Evolutionary conservation across 306 rosid genomes (phyloP).

Genomic region (Glycine latifolia): DNA sequence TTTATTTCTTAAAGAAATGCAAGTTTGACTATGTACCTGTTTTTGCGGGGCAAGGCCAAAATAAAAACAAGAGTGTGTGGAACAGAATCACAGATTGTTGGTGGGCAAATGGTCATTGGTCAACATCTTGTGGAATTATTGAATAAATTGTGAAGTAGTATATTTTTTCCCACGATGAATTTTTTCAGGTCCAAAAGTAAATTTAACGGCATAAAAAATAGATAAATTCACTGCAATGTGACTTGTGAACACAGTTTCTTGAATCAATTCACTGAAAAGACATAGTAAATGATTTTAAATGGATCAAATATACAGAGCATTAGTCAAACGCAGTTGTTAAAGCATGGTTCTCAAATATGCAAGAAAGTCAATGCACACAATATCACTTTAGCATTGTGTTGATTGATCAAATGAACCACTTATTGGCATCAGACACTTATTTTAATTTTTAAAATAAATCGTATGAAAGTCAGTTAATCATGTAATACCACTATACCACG

Average conservation of each 20-base stretch:
- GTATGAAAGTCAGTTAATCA: too few relatives aligned
- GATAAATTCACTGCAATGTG: too few relatives aligned
- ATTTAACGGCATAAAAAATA: background rate
- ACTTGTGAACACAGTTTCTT: background rate
- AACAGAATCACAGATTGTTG: background rate
- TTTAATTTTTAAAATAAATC: too few relatives aligned
- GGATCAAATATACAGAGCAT: background rate
- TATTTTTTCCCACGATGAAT: background rate
- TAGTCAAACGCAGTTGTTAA: background rate
- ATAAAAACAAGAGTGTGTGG: background rate
- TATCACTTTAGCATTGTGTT: too few relatives aligned
- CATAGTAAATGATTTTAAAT: background rate
- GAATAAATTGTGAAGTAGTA: background rate
- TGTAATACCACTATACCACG: too few relatives aligned
- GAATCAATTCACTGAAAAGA: background rate
- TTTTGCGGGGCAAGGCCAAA: conserved; percentile 23
- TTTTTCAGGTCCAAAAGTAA: background rate
- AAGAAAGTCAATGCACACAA: too few relatives aligned
- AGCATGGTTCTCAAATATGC: background rate
- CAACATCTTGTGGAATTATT: background rate
- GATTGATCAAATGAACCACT: too few relatives aligned
- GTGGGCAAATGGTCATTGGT: background rate
- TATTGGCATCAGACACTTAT: too few relatives aligned
- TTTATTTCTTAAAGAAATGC: too few relatives aligned
- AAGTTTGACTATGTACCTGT: background rate